phyloP scores from a whole-genome alignment of 2,329 filamentous ascomycete genomes.

The Sporothrix brunneoviolacea region DNA sequence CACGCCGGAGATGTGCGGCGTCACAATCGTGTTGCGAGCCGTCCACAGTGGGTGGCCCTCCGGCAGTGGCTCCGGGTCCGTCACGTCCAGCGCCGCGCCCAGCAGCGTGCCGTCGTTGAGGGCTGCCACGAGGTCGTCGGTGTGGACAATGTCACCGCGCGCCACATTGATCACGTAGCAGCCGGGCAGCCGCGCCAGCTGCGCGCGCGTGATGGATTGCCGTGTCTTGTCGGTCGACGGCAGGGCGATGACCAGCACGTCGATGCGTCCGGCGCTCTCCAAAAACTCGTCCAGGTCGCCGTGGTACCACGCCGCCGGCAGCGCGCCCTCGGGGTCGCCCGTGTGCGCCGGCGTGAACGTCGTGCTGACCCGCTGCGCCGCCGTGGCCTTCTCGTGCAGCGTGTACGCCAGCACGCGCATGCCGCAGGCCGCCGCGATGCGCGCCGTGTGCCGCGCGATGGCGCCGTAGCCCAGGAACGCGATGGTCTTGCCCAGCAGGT shows the following conservation, averaged over 20 bases:
- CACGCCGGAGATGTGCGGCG: constrained; percentile 40
- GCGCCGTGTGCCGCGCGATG: constrained; percentile 47
- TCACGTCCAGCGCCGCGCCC: constrained; percentile 71
- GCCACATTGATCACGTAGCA: constrained; percentile 67
- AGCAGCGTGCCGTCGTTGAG: constrained; percentile 39
- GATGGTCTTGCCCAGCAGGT: constrained; percentile 6
- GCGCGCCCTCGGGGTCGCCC: constrained; percentile 41
- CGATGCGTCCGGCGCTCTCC: constrained; percentile 28
- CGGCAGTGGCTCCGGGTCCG: constrained; percentile 71
- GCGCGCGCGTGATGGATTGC: constrained; percentile 40
- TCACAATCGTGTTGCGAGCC: constrained; percentile 60
- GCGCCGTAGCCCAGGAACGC: constrained; percentile 45
- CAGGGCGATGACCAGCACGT: constrained; percentile 43
- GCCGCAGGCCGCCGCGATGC: constrained; percentile 58
- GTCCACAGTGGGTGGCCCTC: constrained; percentile 62
- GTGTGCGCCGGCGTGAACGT: constrained; percentile 64
- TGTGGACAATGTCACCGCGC: constrained; percentile 46
- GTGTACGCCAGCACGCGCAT: constrained; percentile 71
- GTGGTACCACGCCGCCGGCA: constrained; percentile 45
- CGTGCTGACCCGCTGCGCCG: constrained; percentile 54
- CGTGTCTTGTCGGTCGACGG: constrained; percentile 43
- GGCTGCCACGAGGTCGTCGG: constrained; percentile 53
- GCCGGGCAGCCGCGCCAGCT: constrained; percentile 42
- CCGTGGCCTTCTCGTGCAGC: constrained; percentile 58
- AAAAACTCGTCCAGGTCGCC: constrained; percentile 47